phyloP scores from a whole-genome alignment of 2,329 filamentous ascomycete species.

The Epichloe sp. region DNA sequence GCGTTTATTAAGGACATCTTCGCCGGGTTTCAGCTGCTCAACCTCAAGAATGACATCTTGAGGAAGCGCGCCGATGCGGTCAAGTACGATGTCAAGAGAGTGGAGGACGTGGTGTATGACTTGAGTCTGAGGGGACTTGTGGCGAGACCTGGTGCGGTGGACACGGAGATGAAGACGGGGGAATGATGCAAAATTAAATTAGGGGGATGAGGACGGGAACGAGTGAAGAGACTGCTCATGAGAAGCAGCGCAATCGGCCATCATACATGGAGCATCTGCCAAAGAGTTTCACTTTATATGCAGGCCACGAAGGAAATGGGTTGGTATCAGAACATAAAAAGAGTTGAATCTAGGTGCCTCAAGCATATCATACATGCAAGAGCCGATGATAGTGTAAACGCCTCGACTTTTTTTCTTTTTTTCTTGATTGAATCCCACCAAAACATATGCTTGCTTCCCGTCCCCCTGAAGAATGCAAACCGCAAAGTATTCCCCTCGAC shows the following conservation, averaged over 20 bases:
- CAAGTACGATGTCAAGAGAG: conserved; percentile 96
- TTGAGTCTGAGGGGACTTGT: conserved; percentile 75
- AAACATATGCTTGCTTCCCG: background rate
- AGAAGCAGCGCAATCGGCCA: too few relatives aligned
- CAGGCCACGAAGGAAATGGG: background rate
- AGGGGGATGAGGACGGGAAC: conserved; percentile 10
- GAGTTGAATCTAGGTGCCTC: background rate
- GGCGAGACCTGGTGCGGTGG: conserved; percentile 29
- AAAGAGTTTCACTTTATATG: too few relatives aligned
- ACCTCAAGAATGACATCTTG: conserved; percentile 89
- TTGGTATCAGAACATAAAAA: background rate
- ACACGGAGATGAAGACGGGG: conserved; percentile 25
- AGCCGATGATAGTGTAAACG: background rate
- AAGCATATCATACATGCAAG: background rate
- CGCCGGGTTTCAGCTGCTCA: conserved; percentile 91
- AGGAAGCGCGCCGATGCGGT: conserved; percentile 81
- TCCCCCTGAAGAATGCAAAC: background rate
- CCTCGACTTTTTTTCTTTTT: background rate
- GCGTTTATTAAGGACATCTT: conserved; percentile 91
- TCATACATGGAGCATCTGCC: too few relatives aligned
- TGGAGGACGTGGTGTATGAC: conserved; percentile 97
- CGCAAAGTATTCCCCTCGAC: background rate
- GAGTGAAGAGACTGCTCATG: background rate
- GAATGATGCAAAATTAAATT: too few relatives aligned
- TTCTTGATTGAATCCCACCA: background rate